These are phyloP conservation scores for Penicillium sp. DNA, from an alignment of 2,329 filamentous ascomycete genomes.

Conservation along the genomic window DNA sequence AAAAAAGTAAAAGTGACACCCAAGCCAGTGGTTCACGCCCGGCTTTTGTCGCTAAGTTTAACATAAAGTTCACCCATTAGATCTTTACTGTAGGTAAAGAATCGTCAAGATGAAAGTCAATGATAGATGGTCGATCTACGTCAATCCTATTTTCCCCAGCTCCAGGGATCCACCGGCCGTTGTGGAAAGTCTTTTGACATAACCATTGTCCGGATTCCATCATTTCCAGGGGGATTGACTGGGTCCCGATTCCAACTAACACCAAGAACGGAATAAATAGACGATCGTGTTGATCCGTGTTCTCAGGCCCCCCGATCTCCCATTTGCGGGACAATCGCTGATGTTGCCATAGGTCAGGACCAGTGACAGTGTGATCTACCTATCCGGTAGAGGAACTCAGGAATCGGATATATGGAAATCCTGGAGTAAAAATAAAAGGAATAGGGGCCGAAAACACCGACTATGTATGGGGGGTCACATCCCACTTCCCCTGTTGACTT, in stretches of 20 bases:
- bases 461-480: not conserved
- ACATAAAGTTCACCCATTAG: not conserved
- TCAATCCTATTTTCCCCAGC: not conserved
- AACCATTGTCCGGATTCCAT: not conserved
- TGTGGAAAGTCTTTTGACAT: not conserved
- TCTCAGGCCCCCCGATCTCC: conserved; percentile 7
- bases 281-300: conserved; percentile 22
- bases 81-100: not conserved
- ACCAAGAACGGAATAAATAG: conserved; percentile 21
- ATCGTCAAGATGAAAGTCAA: not conserved
- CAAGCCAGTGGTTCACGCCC: not conserved
- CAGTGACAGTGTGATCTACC: conserved; percentile 1
- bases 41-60: not conserved
- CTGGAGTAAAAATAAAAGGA: not conserved
- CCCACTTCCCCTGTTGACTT: not conserved
- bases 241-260: not conserved
- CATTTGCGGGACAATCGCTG: not conserved
- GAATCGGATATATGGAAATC: not conserved
- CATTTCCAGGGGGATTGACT: not conserved
- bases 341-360: conserved; percentile 3
- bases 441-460: not conserved
- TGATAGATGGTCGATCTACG: not conserved
- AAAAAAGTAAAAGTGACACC: not conserved
- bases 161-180: not conserved
- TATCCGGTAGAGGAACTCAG: not conserved